Evolutionary conservation across 139 green algal species (phyloP).

Genomic region (Haematococcus sp.): DNA sequence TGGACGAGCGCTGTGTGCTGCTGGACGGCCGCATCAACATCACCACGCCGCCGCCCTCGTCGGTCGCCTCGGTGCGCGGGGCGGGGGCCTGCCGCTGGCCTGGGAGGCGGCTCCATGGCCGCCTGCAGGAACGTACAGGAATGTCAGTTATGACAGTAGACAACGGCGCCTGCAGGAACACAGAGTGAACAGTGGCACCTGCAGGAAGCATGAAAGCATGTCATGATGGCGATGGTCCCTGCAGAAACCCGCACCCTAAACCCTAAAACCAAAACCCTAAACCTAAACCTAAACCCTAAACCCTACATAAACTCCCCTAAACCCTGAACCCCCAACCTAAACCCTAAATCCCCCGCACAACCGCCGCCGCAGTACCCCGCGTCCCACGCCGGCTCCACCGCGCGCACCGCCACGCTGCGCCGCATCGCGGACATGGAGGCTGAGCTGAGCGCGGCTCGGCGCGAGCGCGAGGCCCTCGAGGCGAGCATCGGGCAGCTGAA

Average conservation of each 20-base stretch:
- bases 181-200: not conserved
- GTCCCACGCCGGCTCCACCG: not conserved
- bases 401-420: conserved; percentile 27
- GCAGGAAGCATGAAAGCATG: not conserved
- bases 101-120: not conserved
- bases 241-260: too few species aligned
- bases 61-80: conserved; percentile 31
- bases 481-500: conserved; percentile 23
- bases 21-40: conserved; percentile 45
- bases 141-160: not conserved
- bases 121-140: not conserved
- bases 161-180: not conserved
- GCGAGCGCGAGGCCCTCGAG: conserved; percentile 40
- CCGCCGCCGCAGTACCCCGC: not conserved
- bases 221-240: too few species aligned
- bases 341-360: too few species aligned
- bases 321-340: not conserved
- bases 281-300: too few species aligned
- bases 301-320: not conserved
- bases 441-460: conserved; percentile 19
- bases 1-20: conserved; percentile 38
- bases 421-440: conserved; percentile 43
- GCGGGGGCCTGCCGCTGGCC: too few species aligned
- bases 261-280: too few species aligned
- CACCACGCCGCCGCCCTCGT: conserved; percentile 19